These are phyloP conservation scores for Noccaea bulbosa DNA, from an alignment of 345 rosid species.

Conservation along the genomic window DNA sequence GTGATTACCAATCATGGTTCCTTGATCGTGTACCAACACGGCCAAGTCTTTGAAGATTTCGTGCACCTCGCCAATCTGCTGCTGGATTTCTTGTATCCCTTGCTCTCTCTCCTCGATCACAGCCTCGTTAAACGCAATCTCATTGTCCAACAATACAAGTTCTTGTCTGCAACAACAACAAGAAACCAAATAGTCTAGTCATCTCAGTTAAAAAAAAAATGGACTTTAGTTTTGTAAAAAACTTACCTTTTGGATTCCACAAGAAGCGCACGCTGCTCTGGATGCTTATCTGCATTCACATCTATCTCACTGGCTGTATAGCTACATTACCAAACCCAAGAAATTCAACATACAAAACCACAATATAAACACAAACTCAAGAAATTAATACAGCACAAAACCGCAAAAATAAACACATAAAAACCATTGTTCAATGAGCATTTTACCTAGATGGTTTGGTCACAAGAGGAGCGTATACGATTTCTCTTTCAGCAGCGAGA, in stretches of 20 bases:
- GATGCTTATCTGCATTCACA: conserved; percentile 49
- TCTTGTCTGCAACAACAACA: conserved; percentile 69
- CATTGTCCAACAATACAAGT: conserved; percentile 80
- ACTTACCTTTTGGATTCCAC: conserved; percentile 81
- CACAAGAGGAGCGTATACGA: conserved; percentile 81
- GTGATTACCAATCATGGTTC: conserved; percentile 72
- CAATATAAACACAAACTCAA: background rate
- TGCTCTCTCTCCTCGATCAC: conserved; percentile 94
- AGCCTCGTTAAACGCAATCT: conserved; percentile 90
- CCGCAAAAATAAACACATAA: background rate
- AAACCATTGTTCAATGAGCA: background rate
- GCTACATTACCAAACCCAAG: background rate
- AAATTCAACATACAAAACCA: conserved; percentile 6
- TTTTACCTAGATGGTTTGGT: conserved; percentile 71
- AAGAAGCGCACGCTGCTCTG: conserved; percentile 76
- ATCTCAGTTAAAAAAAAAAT: background rate
- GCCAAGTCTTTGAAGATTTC: conserved; percentile 95
- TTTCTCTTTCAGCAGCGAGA: conserved; percentile 98
- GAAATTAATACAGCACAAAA: too few relatives aligned
- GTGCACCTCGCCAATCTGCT: conserved; percentile 95
- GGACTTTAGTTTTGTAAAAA: background rate
- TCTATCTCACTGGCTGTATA: conserved; percentile 54
- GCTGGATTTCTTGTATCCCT: conserved; percentile 91
- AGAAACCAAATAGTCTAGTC: background rate
- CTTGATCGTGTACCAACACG: conserved; percentile 92